A percentile compares a stretch with the other conserved stretches of the same genome.
Evolutionary conservation across 768 basidiomycete genomes (phyloP).

Genomic region (Trametes cingulata): DNA sequence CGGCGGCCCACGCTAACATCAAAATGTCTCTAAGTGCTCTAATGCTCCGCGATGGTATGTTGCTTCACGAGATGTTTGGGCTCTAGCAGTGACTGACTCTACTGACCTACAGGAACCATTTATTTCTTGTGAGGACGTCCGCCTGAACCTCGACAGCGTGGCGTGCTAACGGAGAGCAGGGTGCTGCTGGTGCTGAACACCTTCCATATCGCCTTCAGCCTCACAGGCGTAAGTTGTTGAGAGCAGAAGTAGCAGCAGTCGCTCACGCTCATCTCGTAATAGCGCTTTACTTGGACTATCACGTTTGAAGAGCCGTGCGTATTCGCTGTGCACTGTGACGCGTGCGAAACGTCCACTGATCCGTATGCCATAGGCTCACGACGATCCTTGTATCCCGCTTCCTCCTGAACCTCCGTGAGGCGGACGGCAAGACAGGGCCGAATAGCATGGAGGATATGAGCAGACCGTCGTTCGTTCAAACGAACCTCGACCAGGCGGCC

Average conservation of each 20-base stretch:
- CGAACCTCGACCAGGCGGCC: not conserved
- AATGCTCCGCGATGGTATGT: conserved; percentile 13
- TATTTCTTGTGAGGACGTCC: conserved; percentile 12
- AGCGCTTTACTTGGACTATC: conserved; percentile 1
- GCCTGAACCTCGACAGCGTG: too few relatives aligned
- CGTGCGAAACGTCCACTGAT: not conserved
- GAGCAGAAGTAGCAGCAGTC: not conserved
- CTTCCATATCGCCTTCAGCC: not conserved
- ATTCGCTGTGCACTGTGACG: not conserved
- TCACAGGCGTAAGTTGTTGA: not conserved
- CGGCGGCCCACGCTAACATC: not conserved
- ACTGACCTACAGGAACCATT: not conserved
- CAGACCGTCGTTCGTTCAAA: not conserved
- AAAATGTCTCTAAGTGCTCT: not conserved
- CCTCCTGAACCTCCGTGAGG: conserved; percentile 2
- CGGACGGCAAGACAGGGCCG: not conserved
- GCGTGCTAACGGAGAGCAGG: not conserved
- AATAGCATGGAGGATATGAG: not conserved
- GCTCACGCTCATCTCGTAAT: not conserved
- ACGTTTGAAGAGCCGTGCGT: conserved; percentile 6
- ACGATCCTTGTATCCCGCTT: conserved; percentile 15
- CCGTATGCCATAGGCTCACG: not conserved
- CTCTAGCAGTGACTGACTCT: not conserved
- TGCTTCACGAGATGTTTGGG: not conserved
- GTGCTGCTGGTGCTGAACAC: conserved; percentile 1